phyloP scores from a whole-genome alignment of 2,329 filamentous ascomycete species.

The Colletotrichum horii region DNA sequence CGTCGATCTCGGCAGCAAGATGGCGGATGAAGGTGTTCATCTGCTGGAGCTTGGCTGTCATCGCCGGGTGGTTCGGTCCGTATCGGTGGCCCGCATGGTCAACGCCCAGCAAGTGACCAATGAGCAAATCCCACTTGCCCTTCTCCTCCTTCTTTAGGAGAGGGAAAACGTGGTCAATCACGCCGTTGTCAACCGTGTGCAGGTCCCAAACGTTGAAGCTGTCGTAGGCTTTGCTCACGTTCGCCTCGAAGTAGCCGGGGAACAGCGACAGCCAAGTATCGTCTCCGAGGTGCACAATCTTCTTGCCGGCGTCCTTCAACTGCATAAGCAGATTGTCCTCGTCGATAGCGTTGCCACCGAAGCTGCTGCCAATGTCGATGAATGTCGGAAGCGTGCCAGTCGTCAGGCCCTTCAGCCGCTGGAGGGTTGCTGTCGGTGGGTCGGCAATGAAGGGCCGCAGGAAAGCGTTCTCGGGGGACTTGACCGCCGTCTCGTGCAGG shows the following conservation, averaged over 20 bases:
- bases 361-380: slow-evolving; percentile 91
- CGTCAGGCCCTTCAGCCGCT: slow-evolving; percentile 90
- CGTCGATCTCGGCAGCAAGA: slow-evolving; percentile 75
- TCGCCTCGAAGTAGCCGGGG: slow-evolving; percentile 87
- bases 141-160: slow-evolving; percentile 70
- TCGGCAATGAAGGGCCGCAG: slow-evolving; percentile 96
- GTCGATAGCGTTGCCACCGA: slow-evolving; percentile 92
- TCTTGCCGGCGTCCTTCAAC: slow-evolving; percentile 68
- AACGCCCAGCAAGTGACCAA: slow-evolving; percentile 93
- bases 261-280: slow-evolving; percentile 97
- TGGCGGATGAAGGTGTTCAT: slow-evolving; percentile 84
- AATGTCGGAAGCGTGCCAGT: slow-evolving; percentile 96
- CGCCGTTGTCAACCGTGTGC: slow-evolving; percentile 95
- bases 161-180: slow-evolving; percentile 88
- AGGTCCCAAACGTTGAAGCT: slow-evolving; percentile 99
- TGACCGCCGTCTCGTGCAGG: slow-evolving; percentile 80
- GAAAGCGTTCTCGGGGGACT: slow-evolving; percentile 81
- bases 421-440: slow-evolving; percentile 90
- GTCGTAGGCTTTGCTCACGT: slow-evolving; percentile 88
- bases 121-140: slow-evolving; percentile 87
- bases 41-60: slow-evolving; percentile 87
- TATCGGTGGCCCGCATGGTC: slow-evolving; percentile 98
- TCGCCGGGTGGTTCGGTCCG: slow-evolving; percentile 89
- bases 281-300: slow-evolving; percentile 92
- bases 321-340: slow-evolving; percentile 83